Conservation (phyloP, 2,329 filamentous ascomycete species). For the Cordyceps cateniannulata region DNA sequence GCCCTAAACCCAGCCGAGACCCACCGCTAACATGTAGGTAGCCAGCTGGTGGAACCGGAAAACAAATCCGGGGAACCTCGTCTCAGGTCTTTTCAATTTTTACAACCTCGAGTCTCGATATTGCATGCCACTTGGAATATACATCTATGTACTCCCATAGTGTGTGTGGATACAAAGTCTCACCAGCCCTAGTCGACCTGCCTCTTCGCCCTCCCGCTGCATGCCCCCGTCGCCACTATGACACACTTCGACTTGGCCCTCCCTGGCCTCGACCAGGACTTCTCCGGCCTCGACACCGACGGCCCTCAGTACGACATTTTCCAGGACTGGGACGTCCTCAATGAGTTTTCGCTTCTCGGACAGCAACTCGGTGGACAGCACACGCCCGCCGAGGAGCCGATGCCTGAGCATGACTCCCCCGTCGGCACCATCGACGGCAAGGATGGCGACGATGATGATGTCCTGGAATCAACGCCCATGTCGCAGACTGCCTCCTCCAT, state of each 20-base stretch:
- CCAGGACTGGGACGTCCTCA: slow-evolving; percentile 9
- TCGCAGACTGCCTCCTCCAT: background rate
- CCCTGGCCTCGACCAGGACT: slow-evolving; percentile 1
- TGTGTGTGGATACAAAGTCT: slow-evolving; percentile 6
- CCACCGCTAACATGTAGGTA: slow-evolving; percentile 9
- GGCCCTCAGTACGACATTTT: slow-evolving; percentile 1
- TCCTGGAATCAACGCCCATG: background rate
- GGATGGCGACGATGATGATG: background rate
- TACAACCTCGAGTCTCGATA: background rate
- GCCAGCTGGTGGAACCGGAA: slow-evolving; percentile 6
- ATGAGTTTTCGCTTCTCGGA: slow-evolving; percentile 5
- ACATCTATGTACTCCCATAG: background rate
- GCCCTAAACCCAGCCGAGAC: slow-evolving; percentile 3
- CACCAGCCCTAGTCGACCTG: background rate
- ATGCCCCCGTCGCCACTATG: background rate
- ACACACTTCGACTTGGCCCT: slow-evolving; percentile 5
- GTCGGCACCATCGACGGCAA: background rate
- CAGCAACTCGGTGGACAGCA: background rate
- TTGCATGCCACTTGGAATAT: background rate
- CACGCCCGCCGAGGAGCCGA: background rate
- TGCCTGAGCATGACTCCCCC: background rate
- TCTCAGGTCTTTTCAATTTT: background rate
- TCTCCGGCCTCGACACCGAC: background rate
- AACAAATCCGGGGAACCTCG: slow-evolving; percentile 11
- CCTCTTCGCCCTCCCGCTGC: background rate